phyloP scores from a whole-genome alignment of 2,329 filamentous ascomycete genomes.

The Lojkania enalia region DNA sequence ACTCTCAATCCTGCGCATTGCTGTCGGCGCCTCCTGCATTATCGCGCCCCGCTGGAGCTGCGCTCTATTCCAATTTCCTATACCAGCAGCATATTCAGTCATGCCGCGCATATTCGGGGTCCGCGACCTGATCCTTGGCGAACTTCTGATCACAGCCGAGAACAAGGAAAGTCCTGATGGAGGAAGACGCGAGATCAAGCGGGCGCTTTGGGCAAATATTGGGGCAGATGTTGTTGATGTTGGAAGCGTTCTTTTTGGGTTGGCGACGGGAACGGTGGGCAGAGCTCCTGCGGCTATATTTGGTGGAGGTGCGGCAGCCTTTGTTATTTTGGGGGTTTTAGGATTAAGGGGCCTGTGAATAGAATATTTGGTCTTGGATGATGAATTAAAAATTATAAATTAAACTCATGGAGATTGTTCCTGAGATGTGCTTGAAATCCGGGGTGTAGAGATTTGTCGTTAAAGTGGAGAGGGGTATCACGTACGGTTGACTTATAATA shows the following conservation, averaged over 20 bases:
- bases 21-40: constrained; percentile 22
- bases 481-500: too few species aligned
- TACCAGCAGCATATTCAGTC: constrained; percentile 17
- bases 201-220: constrained; percentile 27
- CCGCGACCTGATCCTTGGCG: constrained; percentile 29
- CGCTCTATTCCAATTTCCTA: constrained; percentile 19
- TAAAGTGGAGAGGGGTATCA: too few species aligned
- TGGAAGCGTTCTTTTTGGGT: constrained; percentile 18
- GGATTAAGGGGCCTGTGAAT: constrained; percentile 18
- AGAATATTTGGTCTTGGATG: too few species aligned
- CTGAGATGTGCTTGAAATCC: too few species aligned
- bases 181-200: constrained; percentile 27
- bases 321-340: constrained; percentile 20
- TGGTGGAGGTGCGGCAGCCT: constrained; percentile 20
- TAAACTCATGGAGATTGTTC: too few species aligned
- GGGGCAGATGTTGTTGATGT: constrained; percentile 26
- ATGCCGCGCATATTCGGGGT: constrained; percentile 28
- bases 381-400: too few species aligned
- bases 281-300: constrained; percentile 19
- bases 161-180: constrained; percentile 18
- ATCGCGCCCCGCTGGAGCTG: constrained; percentile 26
- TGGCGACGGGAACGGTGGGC: constrained; percentile 26
- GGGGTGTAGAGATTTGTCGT: too few species aligned
- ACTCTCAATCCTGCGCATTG: constrained; percentile 24
- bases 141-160: constrained; percentile 26